Percentiles rank a stretch among this genome's conserved stretches.
Conservation (phyloP, 345 rosid genomes). For the Populus alba region DNA sequence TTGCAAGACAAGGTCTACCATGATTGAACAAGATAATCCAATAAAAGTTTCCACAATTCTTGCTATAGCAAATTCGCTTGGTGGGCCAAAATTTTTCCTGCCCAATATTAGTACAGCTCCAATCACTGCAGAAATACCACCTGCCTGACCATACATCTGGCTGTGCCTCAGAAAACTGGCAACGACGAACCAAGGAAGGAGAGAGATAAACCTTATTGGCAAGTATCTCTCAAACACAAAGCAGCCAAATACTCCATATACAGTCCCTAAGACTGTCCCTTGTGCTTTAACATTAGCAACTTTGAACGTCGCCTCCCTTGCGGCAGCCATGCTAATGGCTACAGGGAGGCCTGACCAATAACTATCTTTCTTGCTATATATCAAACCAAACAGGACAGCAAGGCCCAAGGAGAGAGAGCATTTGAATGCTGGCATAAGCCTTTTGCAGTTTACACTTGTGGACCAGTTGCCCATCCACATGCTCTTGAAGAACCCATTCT, state of each 20-base stretch:
- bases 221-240: constrained; percentile 66
- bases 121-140: constrained; percentile 72
- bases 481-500: constrained; percentile 13
- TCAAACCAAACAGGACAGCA: constrained; percentile 59
- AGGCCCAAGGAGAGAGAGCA: constrained; percentile 67
- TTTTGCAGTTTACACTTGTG: constrained; percentile 23
- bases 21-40: constrained; percentile 66
- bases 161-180: constrained; percentile 63
- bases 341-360: constrained; percentile 82
- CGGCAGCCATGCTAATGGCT: constrained; percentile 58
- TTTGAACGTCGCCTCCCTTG: constrained; percentile 77
- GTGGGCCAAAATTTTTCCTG: constrained; percentile 66
- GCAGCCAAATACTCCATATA: constrained; percentile 80
- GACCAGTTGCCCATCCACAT: constrained; percentile 24
- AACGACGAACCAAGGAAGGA: constrained; percentile 86
- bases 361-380: constrained; percentile 66
- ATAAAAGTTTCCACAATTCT: constrained; percentile 86
- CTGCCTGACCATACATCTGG: constrained; percentile 79
- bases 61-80: constrained; percentile 79
- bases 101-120: constrained; percentile 84
- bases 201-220: constrained; percentile 63
- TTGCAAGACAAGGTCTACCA: constrained; percentile 55
- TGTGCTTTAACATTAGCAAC: constrained; percentile 79
- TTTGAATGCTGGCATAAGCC: constrained; percentile 58
- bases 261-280: constrained; percentile 88